Conservation (phyloP, 179 eudicot genomes). For the Sideroxylon spinosum region DNA sequence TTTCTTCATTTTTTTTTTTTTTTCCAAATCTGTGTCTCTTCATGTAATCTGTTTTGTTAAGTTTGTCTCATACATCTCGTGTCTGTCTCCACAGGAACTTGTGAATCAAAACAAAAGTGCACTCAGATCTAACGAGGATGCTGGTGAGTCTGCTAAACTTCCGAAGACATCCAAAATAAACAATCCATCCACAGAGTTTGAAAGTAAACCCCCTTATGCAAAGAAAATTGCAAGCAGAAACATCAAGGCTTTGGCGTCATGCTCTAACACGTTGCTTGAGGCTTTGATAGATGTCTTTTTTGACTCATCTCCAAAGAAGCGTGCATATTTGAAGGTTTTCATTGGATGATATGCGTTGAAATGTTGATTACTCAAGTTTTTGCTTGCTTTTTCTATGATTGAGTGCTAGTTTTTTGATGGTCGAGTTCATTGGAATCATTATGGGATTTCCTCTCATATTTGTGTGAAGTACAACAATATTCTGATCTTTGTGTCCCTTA, state of each 20-base stretch:
- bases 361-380: slow-evolving; percentile 5
- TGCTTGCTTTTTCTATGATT: neutral
- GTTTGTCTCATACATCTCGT: slow-evolving; percentile 7
- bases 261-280: slow-evolving; percentile 58
- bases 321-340: slow-evolving; percentile 54
- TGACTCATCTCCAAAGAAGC: slow-evolving; percentile 45
- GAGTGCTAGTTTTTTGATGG: neutral
- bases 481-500: slow-evolving; percentile 5
- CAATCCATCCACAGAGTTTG: slow-evolving; percentile 25
- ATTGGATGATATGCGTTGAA: slow-evolving; percentile 4
- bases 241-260: slow-evolving; percentile 45
- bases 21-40: neutral
- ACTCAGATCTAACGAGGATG: slow-evolving; percentile 31
- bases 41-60: neutral
- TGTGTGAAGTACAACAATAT: neutral
- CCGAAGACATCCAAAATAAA: slow-evolving; percentile 27
- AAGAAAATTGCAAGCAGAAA: slow-evolving; percentile 52
- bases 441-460: neutral
- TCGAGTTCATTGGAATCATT: neutral
- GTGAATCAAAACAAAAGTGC: slow-evolving; percentile 52
- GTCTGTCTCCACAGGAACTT: slow-evolving; percentile 47
- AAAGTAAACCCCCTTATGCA: slow-evolving; percentile 31
- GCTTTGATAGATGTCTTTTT: slow-evolving; percentile 49
- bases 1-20: neutral
- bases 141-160: slow-evolving; percentile 25